Evolutionary conservation across 768 basidiomycete genomes (phyloP).

Genomic region (Mycena rosella): DNA sequence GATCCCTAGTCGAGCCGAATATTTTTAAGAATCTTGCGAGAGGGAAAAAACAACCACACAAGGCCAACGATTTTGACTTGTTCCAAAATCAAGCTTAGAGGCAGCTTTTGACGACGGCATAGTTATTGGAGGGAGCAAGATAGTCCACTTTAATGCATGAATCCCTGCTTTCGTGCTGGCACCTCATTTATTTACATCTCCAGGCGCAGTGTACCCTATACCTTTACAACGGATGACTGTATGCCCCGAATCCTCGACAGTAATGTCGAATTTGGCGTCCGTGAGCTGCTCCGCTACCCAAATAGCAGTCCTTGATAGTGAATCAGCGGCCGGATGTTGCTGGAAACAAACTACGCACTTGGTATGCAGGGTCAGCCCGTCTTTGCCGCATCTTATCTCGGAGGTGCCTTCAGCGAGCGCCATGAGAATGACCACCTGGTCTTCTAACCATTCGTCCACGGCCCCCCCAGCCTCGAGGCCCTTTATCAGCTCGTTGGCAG

Average conservation of each 20-base stretch:
- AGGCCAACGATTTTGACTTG: too few relatives aligned
- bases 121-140: too few relatives aligned
- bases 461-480: slow-evolving; percentile 76
- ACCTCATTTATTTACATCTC: too few relatives aligned
- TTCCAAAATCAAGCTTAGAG: too few relatives aligned
- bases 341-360: slow-evolving; percentile 52
- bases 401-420: slow-evolving; percentile 78
- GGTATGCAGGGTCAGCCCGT: slow-evolving; percentile 77
- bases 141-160: too few relatives aligned
- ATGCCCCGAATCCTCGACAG: slow-evolving; percentile 56
- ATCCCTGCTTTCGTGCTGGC: too few relatives aligned
- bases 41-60: too few relatives aligned
- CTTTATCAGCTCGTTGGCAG: slow-evolving; percentile 68
- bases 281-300: slow-evolving; percentile 80
- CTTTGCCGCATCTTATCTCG: slow-evolving; percentile 63
- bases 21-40: too few relatives aligned
- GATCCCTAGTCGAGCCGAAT: too few relatives aligned
- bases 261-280: slow-evolving; percentile 70
- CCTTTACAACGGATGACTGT: slow-evolving; percentile 72
- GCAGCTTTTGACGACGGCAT: too few relatives aligned
- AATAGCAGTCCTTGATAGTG: slow-evolving; percentile 68
- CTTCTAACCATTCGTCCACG: slow-evolving; percentile 79
- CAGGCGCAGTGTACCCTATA: slow-evolving; percentile 64
- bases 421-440: slow-evolving; percentile 85
- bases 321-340: background rate